A percentile compares a stretch with the other conserved stretches of the same genome.
Evolutionary conservation across 352 stramenopile species (phyloP).

Genomic region (Blastocystis sp.): DNA sequence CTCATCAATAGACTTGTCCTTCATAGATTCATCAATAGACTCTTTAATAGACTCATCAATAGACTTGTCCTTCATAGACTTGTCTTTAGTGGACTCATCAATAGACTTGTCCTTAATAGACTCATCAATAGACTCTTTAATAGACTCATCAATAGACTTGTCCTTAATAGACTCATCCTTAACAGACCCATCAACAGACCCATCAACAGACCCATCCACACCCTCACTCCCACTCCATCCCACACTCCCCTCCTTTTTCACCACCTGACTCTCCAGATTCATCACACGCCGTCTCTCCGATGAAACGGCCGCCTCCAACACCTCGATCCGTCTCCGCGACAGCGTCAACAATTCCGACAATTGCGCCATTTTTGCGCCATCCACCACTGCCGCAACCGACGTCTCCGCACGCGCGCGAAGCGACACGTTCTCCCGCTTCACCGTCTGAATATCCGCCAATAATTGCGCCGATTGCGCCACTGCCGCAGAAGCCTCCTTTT

Average conservation of each 20-base stretch:
- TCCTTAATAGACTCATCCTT: too few relatives aligned
- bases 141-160: too few relatives aligned
- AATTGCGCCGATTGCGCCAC: not conserved
- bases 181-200: too few relatives aligned
- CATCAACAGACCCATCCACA: too few relatives aligned
- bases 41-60: too few relatives aligned
- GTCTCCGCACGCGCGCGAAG: not conserved
- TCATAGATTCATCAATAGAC: too few relatives aligned
- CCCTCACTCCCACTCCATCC: too few relatives aligned
- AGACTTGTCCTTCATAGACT: not conserved
- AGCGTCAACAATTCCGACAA: not conserved
- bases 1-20: too few relatives aligned
- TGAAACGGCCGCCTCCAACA: not conserved
- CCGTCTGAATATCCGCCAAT: slow-evolving; percentile 3
- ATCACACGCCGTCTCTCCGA: not conserved
- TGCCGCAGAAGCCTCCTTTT: not conserved
- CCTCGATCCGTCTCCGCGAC: not conserved
- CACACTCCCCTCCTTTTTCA: too few relatives aligned
- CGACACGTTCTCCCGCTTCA: not conserved
- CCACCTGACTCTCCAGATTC: not conserved
- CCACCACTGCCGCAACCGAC: not conserved
- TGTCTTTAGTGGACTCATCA: too few relatives aligned
- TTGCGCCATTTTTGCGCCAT: not conserved
- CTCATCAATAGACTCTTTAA: too few relatives aligned
- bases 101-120: too few relatives aligned